phyloP scores from a whole-genome alignment of 2,329 filamentous ascomycete genomes.

The Pseudonectria foliicola region DNA sequence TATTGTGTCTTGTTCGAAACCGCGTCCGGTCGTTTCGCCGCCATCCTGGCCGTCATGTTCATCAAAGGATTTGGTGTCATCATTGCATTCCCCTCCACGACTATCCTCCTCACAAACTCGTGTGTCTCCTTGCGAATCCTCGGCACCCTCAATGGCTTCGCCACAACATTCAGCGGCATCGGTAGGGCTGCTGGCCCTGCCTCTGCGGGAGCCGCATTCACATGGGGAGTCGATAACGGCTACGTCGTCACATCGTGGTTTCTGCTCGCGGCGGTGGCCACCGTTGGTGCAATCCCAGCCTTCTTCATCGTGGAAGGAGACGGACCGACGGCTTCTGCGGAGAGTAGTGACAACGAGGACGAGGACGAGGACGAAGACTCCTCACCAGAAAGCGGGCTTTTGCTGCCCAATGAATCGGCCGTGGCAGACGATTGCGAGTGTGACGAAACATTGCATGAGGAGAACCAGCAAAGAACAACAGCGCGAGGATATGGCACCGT shows the following conservation, averaged over 20 bases:
- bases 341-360: constrained; percentile 27
- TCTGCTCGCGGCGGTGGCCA: constrained; percentile 58
- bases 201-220: constrained; percentile 64
- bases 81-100: constrained; percentile 82
- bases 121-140: constrained; percentile 66
- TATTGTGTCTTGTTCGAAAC: constrained; percentile 62
- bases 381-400: constrained; percentile 10
- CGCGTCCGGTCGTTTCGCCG: constrained; percentile 43
- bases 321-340: constrained; percentile 43
- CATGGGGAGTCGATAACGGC: constrained; percentile 65
- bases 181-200: constrained; percentile 76
- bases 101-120: constrained; percentile 85
- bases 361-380: constrained; percentile 14
- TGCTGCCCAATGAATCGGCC: constrained; percentile 18
- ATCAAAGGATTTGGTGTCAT: constrained; percentile 70
- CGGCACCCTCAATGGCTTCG: constrained; percentile 85
- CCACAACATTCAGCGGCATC: constrained; percentile 73
- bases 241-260: constrained; percentile 79
- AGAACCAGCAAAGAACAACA: constrained; percentile 12
- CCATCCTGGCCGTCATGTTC: constrained; percentile 62
- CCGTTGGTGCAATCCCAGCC: constrained; percentile 62
- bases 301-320: constrained; percentile 70
- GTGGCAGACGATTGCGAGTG: constrained; percentile 14
- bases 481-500: constrained; percentile 16
- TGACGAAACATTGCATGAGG: constrained; percentile 6